phyloP scores from a whole-genome alignment of 257 asterid genomes.

The Paulownia fortunei region DNA sequence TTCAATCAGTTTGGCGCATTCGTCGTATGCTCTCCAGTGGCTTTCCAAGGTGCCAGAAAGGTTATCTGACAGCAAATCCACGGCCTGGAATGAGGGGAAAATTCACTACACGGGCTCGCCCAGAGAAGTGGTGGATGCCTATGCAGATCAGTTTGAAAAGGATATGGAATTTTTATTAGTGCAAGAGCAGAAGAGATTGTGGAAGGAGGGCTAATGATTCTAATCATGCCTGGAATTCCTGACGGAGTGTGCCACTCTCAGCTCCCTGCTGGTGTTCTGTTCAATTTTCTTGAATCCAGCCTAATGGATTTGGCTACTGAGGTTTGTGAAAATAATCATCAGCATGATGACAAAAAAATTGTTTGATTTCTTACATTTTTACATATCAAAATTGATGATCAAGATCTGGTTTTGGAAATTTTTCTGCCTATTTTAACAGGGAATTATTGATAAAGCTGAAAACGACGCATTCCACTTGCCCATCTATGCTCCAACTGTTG shows the following conservation, averaged over 20 bases:
- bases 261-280: not conserved
- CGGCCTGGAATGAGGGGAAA: slow-evolving; percentile 36
- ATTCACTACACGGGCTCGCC: slow-evolving; percentile 30
- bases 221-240: slow-evolving; percentile 26
- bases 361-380: not conserved
- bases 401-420: not conserved
- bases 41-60: slow-evolving; percentile 41
- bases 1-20: slow-evolving; percentile 37
- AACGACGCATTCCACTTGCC: slow-evolving; percentile 45
- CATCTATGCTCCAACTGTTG: not conserved
- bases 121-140: slow-evolving; percentile 25
- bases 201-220: slow-evolving; percentile 38
- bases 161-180: slow-evolving; percentile 35
- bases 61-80: not conserved
- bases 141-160: slow-evolving; percentile 36
- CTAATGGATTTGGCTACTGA: slow-evolving; percentile 42
- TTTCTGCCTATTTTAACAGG: slow-evolving; percentile 21
- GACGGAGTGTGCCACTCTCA: not conserved
- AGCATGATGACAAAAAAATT: not conserved
- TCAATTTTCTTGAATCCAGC: slow-evolving; percentile 19
- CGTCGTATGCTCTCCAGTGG: slow-evolving; percentile 46
- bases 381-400: not conserved
- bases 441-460: slow-evolving; percentile 32
- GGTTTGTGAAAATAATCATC: slow-evolving; percentile 12
- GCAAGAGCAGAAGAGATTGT: slow-evolving; percentile 48